Evolutionary conservation across 73 alveolate species (phyloP), one percentile per base, ranked within the genome.

Genomic region (Paraurostyla sp.): DNA sequence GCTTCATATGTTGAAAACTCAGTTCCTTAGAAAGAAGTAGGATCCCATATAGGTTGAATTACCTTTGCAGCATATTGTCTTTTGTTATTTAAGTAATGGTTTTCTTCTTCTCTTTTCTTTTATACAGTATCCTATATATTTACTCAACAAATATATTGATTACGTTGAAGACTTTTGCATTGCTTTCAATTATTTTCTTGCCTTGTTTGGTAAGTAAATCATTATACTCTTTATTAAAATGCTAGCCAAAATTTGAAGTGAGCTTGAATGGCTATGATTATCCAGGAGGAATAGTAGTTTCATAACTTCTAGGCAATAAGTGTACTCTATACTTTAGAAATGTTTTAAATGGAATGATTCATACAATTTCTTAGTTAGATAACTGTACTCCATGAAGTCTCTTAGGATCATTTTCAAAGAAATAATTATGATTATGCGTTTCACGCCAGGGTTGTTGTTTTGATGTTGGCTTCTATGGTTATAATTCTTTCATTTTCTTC

Each of bases 371-470:
- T 43, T 46, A 51, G 32, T 54, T 78, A 20, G 59, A 32, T 13
- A 78, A 25, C 4, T 45, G 80, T 29, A 51, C 89, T 43, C 89
- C 89, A 13, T 50, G 3, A 11, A 78, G 25, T 42, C 80, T 29
- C 50, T 78, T 78, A 20, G 38, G 38, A 20, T 78, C 78, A 25
- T 45, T 50, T 30, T 78, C 89, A 51, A 78, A 78, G 45, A 29
- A 18, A 51, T 78, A 78, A 36, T 78, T 78, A 7, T 54, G 58
- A 78, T 78, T 78, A 40, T 51, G 63, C 4, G 89, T 78, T 78
- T 78, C 89, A 27, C 89, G 7, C 89, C 89, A 78, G 13, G 89
- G 89, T 54, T 78, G 35, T 54, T 50, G 52, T 35, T 51, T 35
- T 13, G 62, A 15, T 29, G 11, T 22, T 3, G 89, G 89, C 33